These are phyloP conservation scores for Cytidiella melzeri DNA, from an alignment of 768 basidiomycete species.

Conservation along the genomic window DNA sequence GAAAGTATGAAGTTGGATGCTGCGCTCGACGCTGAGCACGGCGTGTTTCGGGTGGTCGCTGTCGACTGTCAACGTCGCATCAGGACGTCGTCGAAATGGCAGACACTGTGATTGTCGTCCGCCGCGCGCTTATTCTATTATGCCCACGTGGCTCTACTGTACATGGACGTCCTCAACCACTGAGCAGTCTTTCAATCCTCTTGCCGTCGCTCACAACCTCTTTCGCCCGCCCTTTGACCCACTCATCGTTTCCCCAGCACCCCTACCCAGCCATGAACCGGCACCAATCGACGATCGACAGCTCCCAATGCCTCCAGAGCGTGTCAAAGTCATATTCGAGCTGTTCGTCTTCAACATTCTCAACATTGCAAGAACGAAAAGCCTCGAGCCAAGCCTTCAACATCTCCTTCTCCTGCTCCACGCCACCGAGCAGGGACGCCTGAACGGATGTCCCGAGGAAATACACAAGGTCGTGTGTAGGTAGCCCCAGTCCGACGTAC, in stretches of 20 bases:
- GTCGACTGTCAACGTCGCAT: not conserved
- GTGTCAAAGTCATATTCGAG: conserved; percentile 5
- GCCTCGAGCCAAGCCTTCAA: conserved; percentile 5
- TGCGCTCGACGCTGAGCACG: not conserved
- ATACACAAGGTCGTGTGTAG: conserved; percentile 14
- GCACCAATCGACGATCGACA: conserved; percentile 16
- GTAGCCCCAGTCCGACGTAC: conserved; percentile 14
- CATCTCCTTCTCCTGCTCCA: conserved; percentile 5
- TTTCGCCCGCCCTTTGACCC: conserved; percentile 10
- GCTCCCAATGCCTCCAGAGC: conserved; percentile 14
- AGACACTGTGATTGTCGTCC: too few relatives aligned
- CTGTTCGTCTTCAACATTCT: not conserved
- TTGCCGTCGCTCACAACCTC: too few relatives aligned
- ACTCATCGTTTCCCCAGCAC: conserved; percentile 15
- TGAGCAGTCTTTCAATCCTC: too few relatives aligned
- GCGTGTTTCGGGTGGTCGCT: not conserved
- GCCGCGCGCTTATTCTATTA: too few relatives aligned
- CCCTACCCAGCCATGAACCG: conserved; percentile 17
- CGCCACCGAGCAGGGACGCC: not conserved
- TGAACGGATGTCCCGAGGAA: conserved; percentile 14
- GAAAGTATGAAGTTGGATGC: not conserved
- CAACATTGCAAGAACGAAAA: not conserved
- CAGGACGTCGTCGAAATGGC: too few relatives aligned
- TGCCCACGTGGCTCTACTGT: too few relatives aligned
- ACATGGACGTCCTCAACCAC: too few relatives aligned